Percentiles rank a stretch among this genome's conserved stretches.
Conservation (phyloP, 2,329 filamentous ascomycete species). For the Rutstroemia sydowiana region DNA sequence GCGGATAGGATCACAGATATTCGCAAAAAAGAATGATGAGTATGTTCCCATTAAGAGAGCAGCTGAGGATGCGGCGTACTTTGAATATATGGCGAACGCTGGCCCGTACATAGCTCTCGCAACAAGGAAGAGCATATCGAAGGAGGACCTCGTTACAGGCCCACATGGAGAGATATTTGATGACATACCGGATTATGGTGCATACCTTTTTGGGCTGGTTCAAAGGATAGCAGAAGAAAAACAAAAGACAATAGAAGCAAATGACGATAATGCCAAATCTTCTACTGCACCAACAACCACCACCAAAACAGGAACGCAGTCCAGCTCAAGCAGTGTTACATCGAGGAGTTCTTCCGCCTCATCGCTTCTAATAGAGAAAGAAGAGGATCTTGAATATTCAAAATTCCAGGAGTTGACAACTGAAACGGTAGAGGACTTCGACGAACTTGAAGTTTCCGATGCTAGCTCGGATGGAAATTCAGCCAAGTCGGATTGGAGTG, state of each 20-base stretch:
- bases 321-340: neutral
- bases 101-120: neutral
- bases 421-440: neutral
- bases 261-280: neutral
- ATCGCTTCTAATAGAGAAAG: neutral
- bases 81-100: neutral
- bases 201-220: neutral
- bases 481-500: conserved; percentile 1
- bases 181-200: neutral
- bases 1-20: neutral
- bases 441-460: neutral
- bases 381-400: neutral
- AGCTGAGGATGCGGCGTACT: neutral
- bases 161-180: neutral
- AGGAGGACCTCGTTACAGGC: neutral
- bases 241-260: no score
- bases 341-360: neutral
- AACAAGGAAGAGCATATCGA: neutral
- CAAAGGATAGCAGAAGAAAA: neutral
- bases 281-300: neutral
- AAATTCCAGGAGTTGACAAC: neutral
- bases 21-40: neutral
- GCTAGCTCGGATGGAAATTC: neutral
- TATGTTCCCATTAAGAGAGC: neutral
- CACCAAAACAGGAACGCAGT: neutral